Conservation (phyloP, 108 stramenopile species). For the Cyclotella baltica region DNA sequence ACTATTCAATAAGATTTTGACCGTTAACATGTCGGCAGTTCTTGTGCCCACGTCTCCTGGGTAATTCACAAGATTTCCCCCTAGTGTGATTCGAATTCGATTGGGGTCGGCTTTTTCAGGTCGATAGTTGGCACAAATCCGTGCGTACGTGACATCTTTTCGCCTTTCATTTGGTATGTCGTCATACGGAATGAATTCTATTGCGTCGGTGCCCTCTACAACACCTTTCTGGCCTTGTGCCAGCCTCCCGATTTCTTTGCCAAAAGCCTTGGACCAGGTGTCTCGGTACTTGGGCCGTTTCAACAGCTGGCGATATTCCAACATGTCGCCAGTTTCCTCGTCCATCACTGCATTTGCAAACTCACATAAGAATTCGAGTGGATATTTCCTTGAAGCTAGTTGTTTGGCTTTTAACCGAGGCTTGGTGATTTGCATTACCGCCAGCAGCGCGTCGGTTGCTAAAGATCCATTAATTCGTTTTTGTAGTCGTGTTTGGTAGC, state of each 20-base stretch:
- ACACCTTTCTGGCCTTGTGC: too few relatives aligned
- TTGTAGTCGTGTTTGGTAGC: too few relatives aligned
- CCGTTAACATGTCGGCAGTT: too few relatives aligned
- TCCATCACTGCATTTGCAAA: too few relatives aligned
- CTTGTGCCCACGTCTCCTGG: too few relatives aligned
- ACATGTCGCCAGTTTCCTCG: too few relatives aligned
- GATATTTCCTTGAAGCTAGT: neutral
- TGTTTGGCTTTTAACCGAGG: neutral
- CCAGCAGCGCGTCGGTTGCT: neutral
- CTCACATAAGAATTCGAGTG: too few relatives aligned
- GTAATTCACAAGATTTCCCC: too few relatives aligned
- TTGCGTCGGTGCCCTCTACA: neutral
- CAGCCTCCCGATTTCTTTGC: neutral
- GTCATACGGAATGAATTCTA: neutral
- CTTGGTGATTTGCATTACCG: neutral
- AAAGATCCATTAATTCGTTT: neutral
- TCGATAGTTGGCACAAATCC: neutral
- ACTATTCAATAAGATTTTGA: too few relatives aligned
- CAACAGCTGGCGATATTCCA: too few relatives aligned
- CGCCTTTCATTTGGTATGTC: neutral
- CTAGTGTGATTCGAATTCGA: too few relatives aligned
- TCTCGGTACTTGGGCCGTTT: too few relatives aligned
- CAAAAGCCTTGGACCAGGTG: neutral
- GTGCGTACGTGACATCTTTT: neutral
- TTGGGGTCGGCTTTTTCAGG: neutral